A percentile compares a stretch with the other conserved stretches of the same genome.
phyloP scores from a whole-genome alignment of 108 stramenopile species.

The Parietichytrium sp. region DNA sequence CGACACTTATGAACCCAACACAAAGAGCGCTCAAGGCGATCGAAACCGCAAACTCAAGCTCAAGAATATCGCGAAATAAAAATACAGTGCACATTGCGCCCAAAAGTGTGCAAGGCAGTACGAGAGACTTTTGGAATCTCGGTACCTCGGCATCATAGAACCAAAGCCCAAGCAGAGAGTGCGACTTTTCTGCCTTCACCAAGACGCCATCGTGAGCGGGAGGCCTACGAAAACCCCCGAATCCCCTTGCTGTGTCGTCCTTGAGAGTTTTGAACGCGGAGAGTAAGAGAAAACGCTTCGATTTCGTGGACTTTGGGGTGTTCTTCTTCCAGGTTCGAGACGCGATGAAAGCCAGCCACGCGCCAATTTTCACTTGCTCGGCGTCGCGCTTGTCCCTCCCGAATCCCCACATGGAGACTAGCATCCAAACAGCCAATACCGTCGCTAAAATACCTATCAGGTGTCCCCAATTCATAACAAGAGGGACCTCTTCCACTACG shows the following conservation, averaged over 20 bases:
- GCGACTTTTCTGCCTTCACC: background rate
- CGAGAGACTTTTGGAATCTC: constrained; percentile 1
- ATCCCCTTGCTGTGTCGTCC: too few species aligned
- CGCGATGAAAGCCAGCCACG: constrained; percentile 1
- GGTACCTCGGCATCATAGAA: background rate
- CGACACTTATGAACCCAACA: too few species aligned
- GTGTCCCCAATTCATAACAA: background rate
- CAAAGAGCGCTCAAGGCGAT: too few species aligned
- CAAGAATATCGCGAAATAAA: too few species aligned
- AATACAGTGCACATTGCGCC: too few species aligned
- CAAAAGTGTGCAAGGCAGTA: too few species aligned
- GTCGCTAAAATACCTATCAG: background rate
- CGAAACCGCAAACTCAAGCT: too few species aligned
- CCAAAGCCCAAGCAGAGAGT: background rate
- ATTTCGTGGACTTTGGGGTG: background rate
- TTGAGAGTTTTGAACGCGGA: too few species aligned
- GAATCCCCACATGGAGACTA: background rate
- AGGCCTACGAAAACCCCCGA: background rate
- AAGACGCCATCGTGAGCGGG: background rate
- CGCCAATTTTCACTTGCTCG: background rate
- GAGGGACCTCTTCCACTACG: too few species aligned
- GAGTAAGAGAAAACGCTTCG: too few species aligned
- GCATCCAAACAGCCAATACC: background rate
- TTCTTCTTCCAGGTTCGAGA: background rate
- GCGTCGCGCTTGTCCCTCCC: background rate